Evolutionary conservation across 768 basidiomycete species (phyloP), one percentile per base, ranked within the genome.

Genomic region (Calocybe cyanea): DNA sequence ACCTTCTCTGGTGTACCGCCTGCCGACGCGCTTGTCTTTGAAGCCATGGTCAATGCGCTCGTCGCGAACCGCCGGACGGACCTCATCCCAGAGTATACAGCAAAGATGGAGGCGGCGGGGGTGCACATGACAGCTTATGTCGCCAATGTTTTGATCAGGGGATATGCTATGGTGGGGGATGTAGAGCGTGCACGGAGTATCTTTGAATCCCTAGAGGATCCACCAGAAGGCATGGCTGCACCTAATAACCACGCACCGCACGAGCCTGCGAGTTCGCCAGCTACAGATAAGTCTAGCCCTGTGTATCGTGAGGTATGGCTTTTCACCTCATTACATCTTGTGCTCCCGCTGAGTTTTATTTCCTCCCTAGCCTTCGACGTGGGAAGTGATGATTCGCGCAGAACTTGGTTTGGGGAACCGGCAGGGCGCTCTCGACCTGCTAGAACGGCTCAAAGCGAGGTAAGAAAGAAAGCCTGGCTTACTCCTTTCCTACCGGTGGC

Each of bases 71-170:
- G 83, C 28, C 82, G 85, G 13, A 72, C 85, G 42, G 92, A 93
- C 52, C 77, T 93, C 37, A 75, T 93, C 19, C 81, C 83, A 0
- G 55, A 66, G 14, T 92, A 90, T 60, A 63, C 86, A 28, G 60
- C 67, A 24, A 77, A 79, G 46, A 80, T 97, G 70, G 68, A 65
- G 18, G 55, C 65, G 1, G 70, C 76, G 5, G 80, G 81, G 24
- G 80, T 93, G 7, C 86, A 87, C 56, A 85, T 92, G 80, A 97
- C 94, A 2, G 93, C 95, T 5, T 99, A 99, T 65, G 88, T 97
- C 53, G 87, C 86, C 20, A 97, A 97, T 68, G 73, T 85, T 46
- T 68, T 91, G 57, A 88, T 92, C 67, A 78, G 80, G 59, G 83
- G 81, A 0, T 82, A 73, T 50, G 72, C 93, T 0, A 76, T 82